Base-by-base conservation (phyloP, 352 stramenopile species). In the Globisporangium solare region DNA sequence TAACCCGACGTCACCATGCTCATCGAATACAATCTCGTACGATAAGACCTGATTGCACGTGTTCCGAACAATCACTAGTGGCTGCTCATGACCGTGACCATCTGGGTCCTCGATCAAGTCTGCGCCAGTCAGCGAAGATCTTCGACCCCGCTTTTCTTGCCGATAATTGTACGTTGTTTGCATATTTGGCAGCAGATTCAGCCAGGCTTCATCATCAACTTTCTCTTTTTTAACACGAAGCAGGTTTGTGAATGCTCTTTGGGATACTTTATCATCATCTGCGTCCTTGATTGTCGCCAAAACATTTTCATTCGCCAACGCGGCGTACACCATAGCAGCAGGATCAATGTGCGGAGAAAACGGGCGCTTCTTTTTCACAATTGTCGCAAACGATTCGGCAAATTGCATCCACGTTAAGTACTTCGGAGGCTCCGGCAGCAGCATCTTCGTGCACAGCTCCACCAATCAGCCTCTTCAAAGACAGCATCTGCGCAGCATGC, bases 1-100 rank as follows among this genome's bases (percentile, higher is more conserved):
- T 0, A 86, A 40, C 1, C 76, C 76, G 27, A 80, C 58, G 7
- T 74, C 64, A 11, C 71, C 71, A 6, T 61, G 56, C 47, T 82
- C 73, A 11, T 75, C 66, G 32, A 83, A 86, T 14, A 70, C 70
- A 39, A 86, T 79, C 47, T 86, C 73, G 56, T 83, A 83, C 39
- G 73, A 82, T 6, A 86, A 46, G n/a, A 83, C 70, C 68, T 86
- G 74, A 52, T 86, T 83, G n/a, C 63, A 50, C 20, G 73, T 82
- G 54, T 86, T 83, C 5, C 74, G 69, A 0, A 86, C 68, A n/a
- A 82, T 65, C 2, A 83, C 68, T 10, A 75, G 59, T 15, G 73
- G 73, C 24, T 70, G 47, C 22, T 73, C 64, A n/a, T 62, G 48
- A 2, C 54, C 60, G 31, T 68, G 64, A 12, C 57, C 51, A 18